Conservation (phyloP, 1,284 basidiomycete genomes). For the Ustilago trichophora region DNA sequence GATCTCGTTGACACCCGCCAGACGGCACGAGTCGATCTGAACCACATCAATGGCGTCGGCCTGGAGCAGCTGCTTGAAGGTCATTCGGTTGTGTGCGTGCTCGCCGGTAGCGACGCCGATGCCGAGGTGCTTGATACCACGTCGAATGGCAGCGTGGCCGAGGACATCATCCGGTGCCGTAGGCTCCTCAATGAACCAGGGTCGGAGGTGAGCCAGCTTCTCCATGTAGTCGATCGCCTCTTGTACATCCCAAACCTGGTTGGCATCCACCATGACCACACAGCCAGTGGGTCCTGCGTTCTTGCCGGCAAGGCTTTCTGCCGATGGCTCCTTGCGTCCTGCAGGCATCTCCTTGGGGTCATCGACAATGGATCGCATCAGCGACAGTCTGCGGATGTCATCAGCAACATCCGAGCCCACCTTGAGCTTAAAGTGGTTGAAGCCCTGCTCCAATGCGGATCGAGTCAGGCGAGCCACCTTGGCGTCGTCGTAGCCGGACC, state of each 20-base stretch:
- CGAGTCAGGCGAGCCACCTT: slow-evolving; percentile 86
- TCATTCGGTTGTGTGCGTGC: slow-evolving; percentile 89
- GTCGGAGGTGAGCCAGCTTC: slow-evolving; percentile 80
- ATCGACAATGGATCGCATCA: slow-evolving; percentile 93
- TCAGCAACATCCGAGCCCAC: slow-evolving; percentile 83
- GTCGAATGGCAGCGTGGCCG: slow-evolving; percentile 81
- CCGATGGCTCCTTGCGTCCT: slow-evolving; percentile 21
- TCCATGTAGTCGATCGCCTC: slow-evolving; percentile 91
- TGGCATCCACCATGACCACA: slow-evolving; percentile 95
- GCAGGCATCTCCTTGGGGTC: slow-evolving; percentile 51
- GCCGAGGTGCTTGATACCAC: slow-evolving; percentile 79
- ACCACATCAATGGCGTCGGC: slow-evolving; percentile 93
- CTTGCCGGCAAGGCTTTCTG: slow-evolving; percentile 71
- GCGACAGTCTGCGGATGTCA: slow-evolving; percentile 83
- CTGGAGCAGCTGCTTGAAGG: slow-evolving; percentile 96
- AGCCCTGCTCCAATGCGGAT: slow-evolving; percentile 80
- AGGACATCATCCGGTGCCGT: slow-evolving; percentile 47
- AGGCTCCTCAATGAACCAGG: slow-evolving; percentile 78
- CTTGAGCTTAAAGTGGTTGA: slow-evolving; percentile 74
- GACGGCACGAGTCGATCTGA: slow-evolving; percentile 92
- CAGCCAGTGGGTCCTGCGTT: slow-evolving; percentile 92
- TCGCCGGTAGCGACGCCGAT: slow-evolving; percentile 96
- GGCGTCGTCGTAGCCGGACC: slow-evolving; percentile 79
- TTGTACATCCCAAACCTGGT: slow-evolving; percentile 95
- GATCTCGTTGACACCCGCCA: slow-evolving; percentile 92